Evolutionary conservation across 306 rosid genomes (phyloP), one percentile per base, ranked within the genome.

Genomic region (Begonia masoniana): DNA sequence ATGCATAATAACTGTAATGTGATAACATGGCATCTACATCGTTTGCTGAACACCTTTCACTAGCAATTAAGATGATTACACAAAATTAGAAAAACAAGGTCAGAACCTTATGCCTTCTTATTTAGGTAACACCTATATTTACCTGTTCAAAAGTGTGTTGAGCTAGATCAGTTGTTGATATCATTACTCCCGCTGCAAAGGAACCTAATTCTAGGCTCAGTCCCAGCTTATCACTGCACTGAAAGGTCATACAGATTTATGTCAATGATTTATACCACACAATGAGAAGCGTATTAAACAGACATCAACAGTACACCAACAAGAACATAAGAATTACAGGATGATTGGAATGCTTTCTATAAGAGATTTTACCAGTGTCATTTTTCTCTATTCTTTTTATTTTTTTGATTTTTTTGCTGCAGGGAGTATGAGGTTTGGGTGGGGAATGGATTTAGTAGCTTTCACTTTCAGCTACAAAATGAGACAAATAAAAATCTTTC

Each of bases 101-200:
- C 24, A 21, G 24, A 21, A 21, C 4, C 4, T 21, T 21, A 21
- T 21, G 24, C 24, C 24, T 21, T 21, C 24, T 21, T 2, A 21
- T 21, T 21, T 21, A 3, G 24, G 24, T 2, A 21, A 21, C 3
- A 21, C 24, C 24, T 21, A 21, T 21, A 21, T 21, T 60, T 79
- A 83, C 99, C 67, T 91, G 95, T 64, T 91, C 95, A 62, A 91
- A 86, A 10, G 99, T 86, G 69, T 91, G 99, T 64, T 91, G 99
- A 66, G 86, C 99, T 64, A 91, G 99, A 83, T 81, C 96, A 56
- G 99, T 92, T 7, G 99, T 92, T 62, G 96, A 81, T 69, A 92
- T 86, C 96, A 92, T 92, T 72, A 92, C 96, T 42, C 99, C 96
- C 2, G 95, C 96, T n/a, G 99, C 96, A 59, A 86, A 92, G 56